Conservation (phyloP, 805 yeast species). For the Cyberlindnera euphorbiae region DNA sequence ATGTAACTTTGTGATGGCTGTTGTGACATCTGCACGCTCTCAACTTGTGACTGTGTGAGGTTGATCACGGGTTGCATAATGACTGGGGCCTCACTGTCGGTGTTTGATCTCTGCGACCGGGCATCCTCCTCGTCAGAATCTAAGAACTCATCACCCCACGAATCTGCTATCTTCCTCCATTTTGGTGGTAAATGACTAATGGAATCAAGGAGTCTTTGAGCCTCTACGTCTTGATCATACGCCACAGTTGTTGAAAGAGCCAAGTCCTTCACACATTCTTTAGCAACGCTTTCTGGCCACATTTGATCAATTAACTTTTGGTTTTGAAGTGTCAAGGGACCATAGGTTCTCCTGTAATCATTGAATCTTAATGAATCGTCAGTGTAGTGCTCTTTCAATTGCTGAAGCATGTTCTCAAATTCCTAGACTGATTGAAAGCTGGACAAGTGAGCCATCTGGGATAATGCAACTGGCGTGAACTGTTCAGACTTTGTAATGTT, state of each 20-base stretch:
- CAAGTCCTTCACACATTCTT: slow-evolving; percentile 8
- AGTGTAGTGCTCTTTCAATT: slow-evolving; percentile 27
- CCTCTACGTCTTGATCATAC: slow-evolving; percentile 11
- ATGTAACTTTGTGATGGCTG: slow-evolving; percentile 7
- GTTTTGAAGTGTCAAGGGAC: not conserved
- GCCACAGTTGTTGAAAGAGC: slow-evolving; percentile 12
- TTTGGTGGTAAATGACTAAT: not conserved
- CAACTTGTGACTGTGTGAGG: slow-evolving; percentile 18
- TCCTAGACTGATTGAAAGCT: slow-evolving; percentile 26
- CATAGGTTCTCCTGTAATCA: not conserved
- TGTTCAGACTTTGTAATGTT: slow-evolving; percentile 4
- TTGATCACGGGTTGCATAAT: slow-evolving; percentile 12
- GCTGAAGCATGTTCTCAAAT: slow-evolving; percentile 36
- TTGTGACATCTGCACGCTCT: not conserved
- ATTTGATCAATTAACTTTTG: too few relatives aligned
- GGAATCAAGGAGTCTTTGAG: not conserved
- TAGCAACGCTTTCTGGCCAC: not conserved
- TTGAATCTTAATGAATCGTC: slow-evolving; percentile 20
- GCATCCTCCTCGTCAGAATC: slow-evolving; percentile 10
- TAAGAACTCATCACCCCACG: slow-evolving; percentile 21
- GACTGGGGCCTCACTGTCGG: slow-evolving; percentile 2
- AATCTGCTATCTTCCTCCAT: slow-evolving; percentile 6
- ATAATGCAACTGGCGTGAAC: slow-evolving; percentile 11
- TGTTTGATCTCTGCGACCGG: slow-evolving; percentile 1
- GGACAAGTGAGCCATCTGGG: slow-evolving; percentile 23